Evolutionary conservation across 768 basidiomycete species (phyloP), one percentile per base, ranked within the genome.

Genomic region (Rhizopogon roseolus): DNA sequence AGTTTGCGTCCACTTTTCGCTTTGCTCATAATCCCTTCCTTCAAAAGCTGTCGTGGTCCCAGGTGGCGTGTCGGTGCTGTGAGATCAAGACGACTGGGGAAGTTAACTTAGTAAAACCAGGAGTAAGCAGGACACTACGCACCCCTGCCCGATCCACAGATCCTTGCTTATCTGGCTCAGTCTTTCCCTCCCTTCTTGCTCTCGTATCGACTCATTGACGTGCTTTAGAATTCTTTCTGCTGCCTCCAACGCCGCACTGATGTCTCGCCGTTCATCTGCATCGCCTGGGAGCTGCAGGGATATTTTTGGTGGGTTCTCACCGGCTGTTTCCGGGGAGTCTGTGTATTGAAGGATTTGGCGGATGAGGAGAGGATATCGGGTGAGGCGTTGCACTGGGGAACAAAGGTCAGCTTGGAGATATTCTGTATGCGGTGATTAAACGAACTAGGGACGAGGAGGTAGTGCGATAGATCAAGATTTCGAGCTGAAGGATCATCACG

Each of bases 91-190:
- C 88, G 85, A 5, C 86, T 86, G 52, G 6, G 19, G 1, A 32
- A 27, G 28, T 62, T 63, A 36, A 42, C 65, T 40, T 64, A 71
- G 9, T 25, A 28, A 50, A 40, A 29, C 41, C 13, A 37, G 27
- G 10, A 17, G 39, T 52, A 46, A 14, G 28, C 4, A 2, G 1
- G 55, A 37, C 11, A 32, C n/a, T 11, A 64, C 82, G 59, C 52
- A 90, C 89, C 84, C 91, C 71, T 91, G 80, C 3, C 92, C 93
- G 54, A 98, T 85, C 86, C 90, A 94, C 5, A 98, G 74, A 62
- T 89, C 73, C 54, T 88, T 81, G 14, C 90, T 93, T 34, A 98
- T 78, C 22, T 72, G 74, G 43, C 76, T 77, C 1, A 99, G 74
- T n/a, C 87, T 81, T 59, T 91, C 90, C 8, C 75, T 69, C 1